These are phyloP conservation scores for Capsicum pubescens DNA, from an alignment of 257 asterid genomes.

Conservation along the genomic window DNA sequence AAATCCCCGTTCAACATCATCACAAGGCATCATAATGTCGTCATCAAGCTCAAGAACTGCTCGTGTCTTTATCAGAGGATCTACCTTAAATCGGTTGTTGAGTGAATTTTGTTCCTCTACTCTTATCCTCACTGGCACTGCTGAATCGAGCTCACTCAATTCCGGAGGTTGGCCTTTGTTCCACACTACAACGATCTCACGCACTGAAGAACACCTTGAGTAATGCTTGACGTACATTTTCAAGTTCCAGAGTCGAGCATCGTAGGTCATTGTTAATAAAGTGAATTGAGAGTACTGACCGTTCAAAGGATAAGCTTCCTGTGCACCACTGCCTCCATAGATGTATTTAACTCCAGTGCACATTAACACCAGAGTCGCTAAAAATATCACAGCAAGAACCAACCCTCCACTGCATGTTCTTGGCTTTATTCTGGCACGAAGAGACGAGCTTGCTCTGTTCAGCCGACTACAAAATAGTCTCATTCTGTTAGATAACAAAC, in stretches of 20 bases:
- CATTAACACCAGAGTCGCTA: slow-evolving; percentile 45
- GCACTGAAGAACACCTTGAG: slow-evolving; percentile 93
- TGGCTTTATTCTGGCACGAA: slow-evolving; percentile 66
- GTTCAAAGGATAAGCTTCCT: slow-evolving; percentile 71
- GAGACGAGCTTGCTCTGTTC: slow-evolving; percentile 58
- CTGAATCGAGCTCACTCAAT: slow-evolving; percentile 67
- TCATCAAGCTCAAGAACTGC: slow-evolving; percentile 95
- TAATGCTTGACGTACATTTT: slow-evolving; percentile 84
- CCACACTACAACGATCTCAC: slow-evolving; percentile 96
- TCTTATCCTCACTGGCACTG: slow-evolving; percentile 84
- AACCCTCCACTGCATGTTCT: slow-evolving; percentile 54
- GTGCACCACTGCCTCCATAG: slow-evolving; percentile 85
- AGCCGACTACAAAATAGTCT: slow-evolving; percentile 75
- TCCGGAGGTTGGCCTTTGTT: slow-evolving; percentile 84
- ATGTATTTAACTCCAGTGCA: slow-evolving; percentile 67
- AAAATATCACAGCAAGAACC: slow-evolving; percentile 47
- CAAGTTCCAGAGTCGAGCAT: slow-evolving; percentile 95
- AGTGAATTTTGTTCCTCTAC: slow-evolving; percentile 76
- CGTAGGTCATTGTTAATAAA: slow-evolving; percentile 84
- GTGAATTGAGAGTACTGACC: slow-evolving; percentile 92
- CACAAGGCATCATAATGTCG: slow-evolving; percentile 95
- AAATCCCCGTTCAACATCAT: slow-evolving; percentile 90
- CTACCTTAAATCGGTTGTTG: slow-evolving; percentile 82
- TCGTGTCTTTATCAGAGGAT: slow-evolving; percentile 74
- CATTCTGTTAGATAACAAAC: slow-evolving; percentile 58